Conservation (phyloP, 306 rosid species). For the Acacia melanoxylon region DNA sequence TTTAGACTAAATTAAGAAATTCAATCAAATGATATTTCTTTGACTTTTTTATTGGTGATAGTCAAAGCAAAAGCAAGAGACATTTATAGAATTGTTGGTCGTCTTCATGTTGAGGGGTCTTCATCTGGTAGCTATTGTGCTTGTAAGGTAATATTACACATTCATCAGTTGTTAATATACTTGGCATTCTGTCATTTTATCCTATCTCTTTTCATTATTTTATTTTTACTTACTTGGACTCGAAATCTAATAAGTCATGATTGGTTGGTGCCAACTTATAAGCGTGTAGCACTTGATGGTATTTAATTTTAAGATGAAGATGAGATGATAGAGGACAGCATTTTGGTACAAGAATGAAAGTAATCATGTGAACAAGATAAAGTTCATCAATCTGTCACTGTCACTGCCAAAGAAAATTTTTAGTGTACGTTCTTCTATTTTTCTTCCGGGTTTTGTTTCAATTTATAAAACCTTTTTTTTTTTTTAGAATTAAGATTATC, state of each 20-base stretch:
- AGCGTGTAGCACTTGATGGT: background rate
- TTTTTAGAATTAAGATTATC: too few species aligned
- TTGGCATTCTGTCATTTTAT: background rate
- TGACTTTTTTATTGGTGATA: too few species aligned
- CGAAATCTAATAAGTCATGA: background rate
- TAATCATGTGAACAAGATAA: background rate
- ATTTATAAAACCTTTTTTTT: background rate
- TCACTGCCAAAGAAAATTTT: background rate
- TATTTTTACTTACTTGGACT: background rate
- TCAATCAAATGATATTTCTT: too few species aligned
- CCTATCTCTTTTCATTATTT: background rate
- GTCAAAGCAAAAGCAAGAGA: too few species aligned
- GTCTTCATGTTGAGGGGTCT: background rate
- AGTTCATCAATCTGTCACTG: background rate
- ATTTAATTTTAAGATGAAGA: background rate
- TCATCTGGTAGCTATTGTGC: too few species aligned
- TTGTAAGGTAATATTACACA: too few species aligned
- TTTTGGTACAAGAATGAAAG: background rate
- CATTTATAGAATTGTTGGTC: too few species aligned
- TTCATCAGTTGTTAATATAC: background rate
- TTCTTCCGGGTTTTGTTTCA: background rate
- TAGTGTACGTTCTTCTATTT: background rate
- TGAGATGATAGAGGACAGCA: background rate
- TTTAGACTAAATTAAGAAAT: too few species aligned
- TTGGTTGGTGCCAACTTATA: too few species aligned